A percentile compares a stretch with the other conserved stretches of the same genome.
These are phyloP conservation scores for Globisporangium iwayamae DNA, from an alignment of 352 stramenopile species.

Conservation along the genomic window DNA sequence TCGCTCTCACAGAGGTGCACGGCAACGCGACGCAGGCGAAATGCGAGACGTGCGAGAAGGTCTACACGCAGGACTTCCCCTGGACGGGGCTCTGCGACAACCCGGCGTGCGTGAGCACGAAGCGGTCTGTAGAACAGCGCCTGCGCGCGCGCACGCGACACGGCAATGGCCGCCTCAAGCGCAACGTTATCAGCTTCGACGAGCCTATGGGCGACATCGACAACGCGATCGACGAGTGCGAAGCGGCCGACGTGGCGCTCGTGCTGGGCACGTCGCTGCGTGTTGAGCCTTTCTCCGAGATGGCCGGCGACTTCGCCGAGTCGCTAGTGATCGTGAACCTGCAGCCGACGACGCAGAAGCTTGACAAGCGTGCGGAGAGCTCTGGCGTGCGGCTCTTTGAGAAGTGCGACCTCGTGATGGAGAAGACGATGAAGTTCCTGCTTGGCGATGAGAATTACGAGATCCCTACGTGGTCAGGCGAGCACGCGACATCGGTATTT, in stretches of 20 bases:
- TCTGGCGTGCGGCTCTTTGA: constrained; percentile 69
- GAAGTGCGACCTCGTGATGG: constrained; percentile 76
- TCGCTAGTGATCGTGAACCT: constrained; percentile 78
- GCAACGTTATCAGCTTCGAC: constrained; percentile 81
- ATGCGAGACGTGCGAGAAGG: constrained; percentile 84
- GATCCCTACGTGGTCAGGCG: constrained; percentile 54
- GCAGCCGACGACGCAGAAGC: constrained; percentile 60
- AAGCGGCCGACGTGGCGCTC: constrained; percentile 68
- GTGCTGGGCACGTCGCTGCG: constrained; percentile 74
- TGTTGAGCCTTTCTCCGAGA: constrained; percentile 79
- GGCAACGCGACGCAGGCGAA: constrained; percentile 80
- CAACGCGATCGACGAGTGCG: constrained; percentile 73
- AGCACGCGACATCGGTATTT: constrained; percentile 60
- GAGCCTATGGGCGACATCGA: constrained; percentile 79
- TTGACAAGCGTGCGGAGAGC: constrained; percentile 61
- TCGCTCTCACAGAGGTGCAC: constrained; percentile 68
- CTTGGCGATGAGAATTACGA: constrained; percentile 51
- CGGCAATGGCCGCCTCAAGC: constrained; percentile 68
- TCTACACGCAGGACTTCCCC: constrained; percentile 71
- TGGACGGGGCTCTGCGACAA: constrained; percentile 69
- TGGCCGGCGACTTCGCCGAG: constrained; percentile 73
- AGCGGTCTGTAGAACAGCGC: constrained; percentile 54
- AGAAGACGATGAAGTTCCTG: constrained; percentile 68
- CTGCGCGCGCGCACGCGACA: constrained; percentile 65
- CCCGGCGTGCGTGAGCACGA: constrained; percentile 56